Base-by-base conservation (phyloP, 805 yeast genomes). In the Cyberlindnera japonica region DNA sequence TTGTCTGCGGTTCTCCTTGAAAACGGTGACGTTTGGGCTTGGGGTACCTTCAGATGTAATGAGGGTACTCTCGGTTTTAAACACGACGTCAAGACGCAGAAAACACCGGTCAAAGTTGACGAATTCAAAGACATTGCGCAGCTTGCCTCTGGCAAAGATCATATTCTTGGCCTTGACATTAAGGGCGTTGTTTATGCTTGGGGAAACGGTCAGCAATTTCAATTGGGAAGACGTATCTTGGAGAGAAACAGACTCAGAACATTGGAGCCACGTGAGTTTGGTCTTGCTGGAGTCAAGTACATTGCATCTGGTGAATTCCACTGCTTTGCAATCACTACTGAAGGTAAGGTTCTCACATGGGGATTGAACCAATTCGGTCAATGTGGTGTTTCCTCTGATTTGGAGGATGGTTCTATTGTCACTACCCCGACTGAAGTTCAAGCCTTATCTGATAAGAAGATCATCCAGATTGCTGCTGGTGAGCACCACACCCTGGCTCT, bases 321-420 rank as follows among this genome's bases (percentile, higher is more conserved):
- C 59, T 84, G 95, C 51, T 93, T 93, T 69, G 99, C 99, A 5
- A 75, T 93, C 47, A 83, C 84, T 45, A 67, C 71, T 12, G 75
- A 78, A 26, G 87, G 83, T 30, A 72, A 72, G 25, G 88, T 93
- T 1, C 74, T 74, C 48, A 74, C 93, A 9, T 93, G 99, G 99
- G 99, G 99, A 7, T 72, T 93, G 55, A 93, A 93, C 61, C 97
- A 93, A 64, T 93, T 78, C 58, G 98, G 98, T 17, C 99, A 93
- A 66, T 88, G 97, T 69, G 98, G 96, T 43, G 70, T 81, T 18
- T 71, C 85, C 13, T 81, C 82, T 25, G 79, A 77, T 37, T 75
- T 85, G 40, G 93, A 83, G 55, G 96, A 88, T 62, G 96, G 95
- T 17, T 84, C 93, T 2, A 72, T 86, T 41, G 78, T 93, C 33